phyloP scores from a whole-genome alignment of 306 rosid species.

The Argentina anserina region DNA sequence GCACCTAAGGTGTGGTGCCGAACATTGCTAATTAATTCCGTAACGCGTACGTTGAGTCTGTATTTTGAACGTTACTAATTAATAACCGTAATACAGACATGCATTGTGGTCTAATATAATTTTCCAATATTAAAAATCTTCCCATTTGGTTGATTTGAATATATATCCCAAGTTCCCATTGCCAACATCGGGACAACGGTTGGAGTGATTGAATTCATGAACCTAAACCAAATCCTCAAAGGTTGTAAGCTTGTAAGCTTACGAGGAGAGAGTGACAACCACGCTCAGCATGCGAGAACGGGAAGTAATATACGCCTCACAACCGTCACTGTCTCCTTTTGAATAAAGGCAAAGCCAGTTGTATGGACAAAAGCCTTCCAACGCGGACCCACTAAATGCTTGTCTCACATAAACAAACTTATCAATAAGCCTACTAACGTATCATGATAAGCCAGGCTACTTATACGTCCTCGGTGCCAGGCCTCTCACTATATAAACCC shows the following conservation, averaged over 20 bases:
- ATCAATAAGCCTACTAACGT: fast-evolving
- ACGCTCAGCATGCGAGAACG: neutral
- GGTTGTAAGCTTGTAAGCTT: neutral
- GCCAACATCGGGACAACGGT: neutral
- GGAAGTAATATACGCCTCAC: neutral
- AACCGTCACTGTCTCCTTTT: conserved; percentile 22
- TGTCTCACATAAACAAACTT: neutral
- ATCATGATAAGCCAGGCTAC: fast-evolving
- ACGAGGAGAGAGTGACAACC: neutral
- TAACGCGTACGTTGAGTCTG: too few species aligned
- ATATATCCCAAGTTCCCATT: neutral
- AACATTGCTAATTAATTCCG: too few species aligned
- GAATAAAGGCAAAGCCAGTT: conserved; percentile 7
- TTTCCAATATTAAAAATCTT: neutral
- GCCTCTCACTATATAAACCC: conserved; percentile 2
- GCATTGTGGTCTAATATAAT: too few species aligned
- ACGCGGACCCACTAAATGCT: conserved; percentile 1
- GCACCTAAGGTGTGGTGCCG: too few species aligned
- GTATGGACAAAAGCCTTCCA: neutral
- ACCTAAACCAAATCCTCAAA: neutral
- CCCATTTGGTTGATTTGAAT: neutral
- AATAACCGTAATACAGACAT: too few species aligned
- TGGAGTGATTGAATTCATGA: neutral
- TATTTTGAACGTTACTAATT: too few species aligned
- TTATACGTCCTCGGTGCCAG: conserved; percentile 19